Base-by-base conservation (phyloP, 345 rosid genomes). In the Ailanthus altissimus region DNA sequence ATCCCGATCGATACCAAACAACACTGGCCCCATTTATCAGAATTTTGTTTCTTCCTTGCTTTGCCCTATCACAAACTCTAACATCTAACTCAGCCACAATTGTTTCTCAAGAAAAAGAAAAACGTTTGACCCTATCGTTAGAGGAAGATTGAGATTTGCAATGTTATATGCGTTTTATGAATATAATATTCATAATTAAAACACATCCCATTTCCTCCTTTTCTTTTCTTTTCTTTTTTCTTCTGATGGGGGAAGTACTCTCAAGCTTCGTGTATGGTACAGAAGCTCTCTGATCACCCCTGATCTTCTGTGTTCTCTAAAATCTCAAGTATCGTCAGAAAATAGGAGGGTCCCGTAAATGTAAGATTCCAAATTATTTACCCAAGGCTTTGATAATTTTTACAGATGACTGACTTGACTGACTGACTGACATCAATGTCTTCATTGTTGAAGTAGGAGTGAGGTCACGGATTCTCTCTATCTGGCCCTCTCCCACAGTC, bases 381-480 rank as follows among this genome's bases (percentile, higher is more conserved):
- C n/a, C 51, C n/a, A 40, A 56, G 9, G 45, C 47, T 73, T 42
- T n/a, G n/a, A n/a, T n/a, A n/a, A n/a, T 16, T 21, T 45, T 15
- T 10, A 2, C 45, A 25, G 38, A 43, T 10, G 15, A 46, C 67
- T 45, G 26, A 28, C 58, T 23, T 32, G 3, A 1, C 38, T 32
- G 38, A 32, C 38, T 0, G 15, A n/a, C 1, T 45, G 5, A 47
- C 5, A 42, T 36, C n/a, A n/a, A n/a, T n/a, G n/a, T n/a, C n/a
- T n/a, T n/a, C n/a, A n/a, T n/a, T n/a, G n/a, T n/a, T n/a, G n/a
- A n/a, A n/a, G n/a, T n/a, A n/a, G n/a, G n/a, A n/a, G 74, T 70
- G 73, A 49, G 46, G 43, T 71, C 50, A 71, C 38, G 20, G 74
- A 71, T 71, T 71, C 63, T 38, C 46, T 7, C 8, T 8, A 42